Percentiles rank a stretch among this genome's conserved stretches.
phyloP scores from a whole-genome alignment of 768 basidiomycete species.

The Mycena maculata region DNA sequence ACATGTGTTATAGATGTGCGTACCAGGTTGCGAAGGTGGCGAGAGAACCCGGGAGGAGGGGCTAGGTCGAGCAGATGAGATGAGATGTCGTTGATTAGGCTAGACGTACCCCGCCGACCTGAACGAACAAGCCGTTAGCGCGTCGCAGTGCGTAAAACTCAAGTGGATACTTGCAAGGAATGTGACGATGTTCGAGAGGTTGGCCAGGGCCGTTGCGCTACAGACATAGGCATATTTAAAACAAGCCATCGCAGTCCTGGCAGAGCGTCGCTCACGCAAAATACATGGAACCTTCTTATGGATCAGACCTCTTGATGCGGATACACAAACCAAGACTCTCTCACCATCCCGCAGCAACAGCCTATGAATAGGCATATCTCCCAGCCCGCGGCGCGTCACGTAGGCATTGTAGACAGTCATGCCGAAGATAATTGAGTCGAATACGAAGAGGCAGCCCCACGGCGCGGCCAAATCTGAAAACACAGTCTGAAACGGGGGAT shows the following conservation, averaged over 20 bases:
- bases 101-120: slow-evolving; percentile 17
- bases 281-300: slow-evolving; percentile 20
- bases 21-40: slow-evolving; percentile 24
- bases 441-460: slow-evolving; percentile 48
- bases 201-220: slow-evolving; percentile 20
- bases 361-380: slow-evolving; percentile 16
- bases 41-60: slow-evolving; percentile 18
- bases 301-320: neutral
- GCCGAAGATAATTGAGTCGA: slow-evolving; percentile 45
- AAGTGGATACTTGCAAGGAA: neutral
- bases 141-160: neutral
- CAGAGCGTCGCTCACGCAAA: slow-evolving; percentile 15
- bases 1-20: neutral
- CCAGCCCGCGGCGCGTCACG: neutral
- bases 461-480: slow-evolving; percentile 18
- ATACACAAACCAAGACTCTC: neutral
- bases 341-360: slow-evolving; percentile 22
- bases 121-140: neutral
- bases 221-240: too few species aligned
- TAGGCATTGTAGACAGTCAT: slow-evolving; percentile 11
- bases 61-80: neutral
- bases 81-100: neutral
- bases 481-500: too few species aligned
- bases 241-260: neutral
- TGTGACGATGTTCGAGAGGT: slow-evolving; percentile 10